These are phyloP conservation scores for Carex parvula DNA, from an alignment of 176 grass and related monocot genomes.

Conservation along the genomic window DNA sequence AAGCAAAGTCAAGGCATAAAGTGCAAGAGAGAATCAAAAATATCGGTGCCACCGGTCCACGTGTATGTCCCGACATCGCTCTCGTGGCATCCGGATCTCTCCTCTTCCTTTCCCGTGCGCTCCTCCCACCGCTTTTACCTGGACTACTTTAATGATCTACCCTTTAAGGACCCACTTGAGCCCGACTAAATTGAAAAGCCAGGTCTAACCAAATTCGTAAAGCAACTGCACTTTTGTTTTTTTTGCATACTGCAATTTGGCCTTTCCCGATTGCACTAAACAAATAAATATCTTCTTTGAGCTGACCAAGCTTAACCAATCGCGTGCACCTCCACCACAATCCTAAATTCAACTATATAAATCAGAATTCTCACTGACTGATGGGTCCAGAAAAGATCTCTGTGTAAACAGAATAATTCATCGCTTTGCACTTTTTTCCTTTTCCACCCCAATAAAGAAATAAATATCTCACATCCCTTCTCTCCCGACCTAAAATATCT, in stretches of 20 bases:
- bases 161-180: neutral
- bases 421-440: neutral
- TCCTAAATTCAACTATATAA: neutral
- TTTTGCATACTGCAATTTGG: neutral
- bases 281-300: constrained; percentile 3
- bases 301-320: neutral
- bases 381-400: neutral
- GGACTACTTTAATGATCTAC: neutral
- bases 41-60: constrained; percentile 26
- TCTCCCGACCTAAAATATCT: constrained; percentile 17
- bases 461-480: constrained; percentile 3
- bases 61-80: constrained; percentile 13
- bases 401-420: neutral
- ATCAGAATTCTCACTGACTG: neutral
- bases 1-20: neutral
- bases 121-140: neutral
- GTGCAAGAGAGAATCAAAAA: constrained; percentile 28
- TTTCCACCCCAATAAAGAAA: constrained; percentile 7
- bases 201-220: neutral
- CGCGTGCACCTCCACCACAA: neutral
- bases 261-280: neutral
- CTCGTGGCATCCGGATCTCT: constrained; percentile 17
- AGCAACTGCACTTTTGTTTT: neutral
- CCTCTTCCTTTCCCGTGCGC: neutral
- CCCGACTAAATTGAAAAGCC: neutral